Percentiles rank a stretch among this genome's conserved stretches.
Conservation (phyloP, 208 protist genomes). For the Leptomonas pyrrhocoris region DNA sequence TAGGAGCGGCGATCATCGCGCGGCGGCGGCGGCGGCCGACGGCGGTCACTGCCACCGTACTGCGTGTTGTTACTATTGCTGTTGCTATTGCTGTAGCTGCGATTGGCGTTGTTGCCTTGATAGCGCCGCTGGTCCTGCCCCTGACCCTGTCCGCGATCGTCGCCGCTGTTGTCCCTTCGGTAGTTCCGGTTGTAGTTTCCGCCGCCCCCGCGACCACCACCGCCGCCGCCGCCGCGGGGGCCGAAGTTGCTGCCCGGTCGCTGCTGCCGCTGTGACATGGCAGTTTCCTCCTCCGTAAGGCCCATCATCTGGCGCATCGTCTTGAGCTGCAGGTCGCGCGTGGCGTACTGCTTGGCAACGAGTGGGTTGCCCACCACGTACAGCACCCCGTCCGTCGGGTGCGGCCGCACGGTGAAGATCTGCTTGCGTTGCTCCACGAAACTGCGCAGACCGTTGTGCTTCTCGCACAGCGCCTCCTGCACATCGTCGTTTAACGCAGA, state of each 20-base stretch:
- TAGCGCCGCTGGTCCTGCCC: conserved; percentile 2
- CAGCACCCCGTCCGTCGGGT: conserved; percentile 51
- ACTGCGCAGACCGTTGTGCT: conserved; percentile 61
- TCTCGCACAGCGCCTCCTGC: conserved; percentile 81
- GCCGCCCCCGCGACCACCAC: conserved; percentile 37
- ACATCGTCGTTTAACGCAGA: conserved; percentile 51
- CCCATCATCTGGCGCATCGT: conserved; percentile 85
- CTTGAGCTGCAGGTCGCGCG: conserved; percentile 52
- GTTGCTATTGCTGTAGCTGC: not conserved
- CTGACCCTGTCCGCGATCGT: conserved; percentile 7
- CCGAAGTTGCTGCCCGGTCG: conserved; percentile 16
- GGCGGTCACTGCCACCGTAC: conserved; percentile 18
- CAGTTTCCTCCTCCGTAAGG: conserved; percentile 20
- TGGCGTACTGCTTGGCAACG: conserved; percentile 55
- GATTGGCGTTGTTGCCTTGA: conserved; percentile 8
- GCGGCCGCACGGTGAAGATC: conserved; percentile 65
- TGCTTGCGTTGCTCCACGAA: conserved; percentile 82
- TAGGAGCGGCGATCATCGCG: conserved; percentile 7
- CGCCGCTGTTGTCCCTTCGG: conserved; percentile 14
- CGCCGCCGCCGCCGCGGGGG: conserved; percentile 21
- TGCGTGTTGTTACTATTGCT: not conserved
- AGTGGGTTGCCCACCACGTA: conserved; percentile 75
- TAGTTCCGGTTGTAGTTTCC: conserved; percentile 12
- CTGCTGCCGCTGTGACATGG: not conserved
- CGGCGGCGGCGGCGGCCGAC: conserved; percentile 16